These are phyloP conservation scores for sunflower (Helianthus annuus) DNA, from an alignment of 129 eudicot genomes.

Conservation along the genomic window DNA sequence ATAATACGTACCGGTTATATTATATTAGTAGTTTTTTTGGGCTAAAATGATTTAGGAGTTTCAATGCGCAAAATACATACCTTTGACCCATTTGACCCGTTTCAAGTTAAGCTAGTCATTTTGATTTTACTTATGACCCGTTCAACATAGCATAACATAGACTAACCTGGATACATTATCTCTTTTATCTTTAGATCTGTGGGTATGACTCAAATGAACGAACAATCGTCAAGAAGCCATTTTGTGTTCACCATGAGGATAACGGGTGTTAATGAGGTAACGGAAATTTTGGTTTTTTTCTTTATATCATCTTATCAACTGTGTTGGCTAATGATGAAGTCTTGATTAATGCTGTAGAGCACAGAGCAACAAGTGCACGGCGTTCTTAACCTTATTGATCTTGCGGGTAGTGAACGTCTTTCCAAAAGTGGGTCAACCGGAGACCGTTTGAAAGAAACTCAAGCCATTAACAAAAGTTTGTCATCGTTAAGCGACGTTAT, in stretches of 20 bases:
- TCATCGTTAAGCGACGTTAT: slow-evolving; percentile 92
- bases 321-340: not conserved
- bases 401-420: slow-evolving; percentile 99
- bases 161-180: not conserved
- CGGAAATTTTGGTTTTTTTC: not conserved
- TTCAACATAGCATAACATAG: not conserved
- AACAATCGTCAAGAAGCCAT: slow-evolving; percentile 97
- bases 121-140: not conserved
- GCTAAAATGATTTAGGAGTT: not conserved
- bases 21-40: not conserved
- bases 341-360: slow-evolving; percentile 50
- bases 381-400: slow-evolving; percentile 86
- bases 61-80: not conserved
- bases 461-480: slow-evolving; percentile 92
- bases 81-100: not conserved
- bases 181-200: slow-evolving; percentile 65
- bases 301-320: not conserved
- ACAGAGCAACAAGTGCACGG: slow-evolving; percentile 99
- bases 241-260: slow-evolving; percentile 94
- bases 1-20: not conserved
- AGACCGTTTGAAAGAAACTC: slow-evolving; percentile 94
- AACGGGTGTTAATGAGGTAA: slow-evolving; percentile 79
- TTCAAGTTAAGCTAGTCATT: slow-evolving; percentile 20
- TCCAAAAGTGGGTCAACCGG: slow-evolving; percentile 99
- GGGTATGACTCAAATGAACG: slow-evolving; percentile 98